Evolutionary conservation across 148 eudicot species (phyloP).

Genomic region (Fagopyrum homotropicum): DNA sequence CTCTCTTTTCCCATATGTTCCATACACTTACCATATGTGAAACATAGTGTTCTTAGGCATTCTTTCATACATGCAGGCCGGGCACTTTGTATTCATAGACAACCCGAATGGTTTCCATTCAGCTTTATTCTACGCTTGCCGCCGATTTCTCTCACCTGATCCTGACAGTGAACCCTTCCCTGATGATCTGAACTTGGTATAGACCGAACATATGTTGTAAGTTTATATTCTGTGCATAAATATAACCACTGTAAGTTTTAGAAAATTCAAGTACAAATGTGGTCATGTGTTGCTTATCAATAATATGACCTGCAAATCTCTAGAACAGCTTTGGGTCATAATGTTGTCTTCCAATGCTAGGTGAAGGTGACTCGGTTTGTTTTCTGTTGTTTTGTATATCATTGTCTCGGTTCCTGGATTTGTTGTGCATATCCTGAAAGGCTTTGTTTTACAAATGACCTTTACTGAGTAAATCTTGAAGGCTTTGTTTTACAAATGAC

Average conservation of each 20-base stretch:
- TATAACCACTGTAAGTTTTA: not conserved
- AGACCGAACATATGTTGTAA: conserved; percentile 17
- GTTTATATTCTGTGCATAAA: conserved; percentile 4
- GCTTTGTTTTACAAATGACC: not conserved
- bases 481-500: no score
- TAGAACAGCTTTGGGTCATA: conserved; percentile 3
- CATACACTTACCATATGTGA: not conserved
- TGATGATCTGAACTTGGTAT: conserved; percentile 57
- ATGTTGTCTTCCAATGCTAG: not conserved
- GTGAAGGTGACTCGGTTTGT: no score
- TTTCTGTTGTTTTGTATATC: no score
- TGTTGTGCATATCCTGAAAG: not conserved
- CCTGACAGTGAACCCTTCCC: conserved; percentile 48
- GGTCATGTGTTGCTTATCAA: not conserved
- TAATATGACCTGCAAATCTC: not conserved
- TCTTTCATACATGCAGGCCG: conserved; percentile 53
- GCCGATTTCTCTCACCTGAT: conserved; percentile 52
- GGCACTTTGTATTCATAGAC: conserved; percentile 75
- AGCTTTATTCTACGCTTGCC: conserved; percentile 73
- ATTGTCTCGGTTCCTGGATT: not conserved
- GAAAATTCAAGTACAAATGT: not conserved
- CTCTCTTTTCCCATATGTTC: conserved; percentile 21
- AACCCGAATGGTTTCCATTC: conserved; percentile 73
- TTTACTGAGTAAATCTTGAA: no score
- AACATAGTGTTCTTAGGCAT: not conserved